These are phyloP conservation scores for Gossypium australe DNA, from an alignment of 345 rosid species.

Conservation along the genomic window DNA sequence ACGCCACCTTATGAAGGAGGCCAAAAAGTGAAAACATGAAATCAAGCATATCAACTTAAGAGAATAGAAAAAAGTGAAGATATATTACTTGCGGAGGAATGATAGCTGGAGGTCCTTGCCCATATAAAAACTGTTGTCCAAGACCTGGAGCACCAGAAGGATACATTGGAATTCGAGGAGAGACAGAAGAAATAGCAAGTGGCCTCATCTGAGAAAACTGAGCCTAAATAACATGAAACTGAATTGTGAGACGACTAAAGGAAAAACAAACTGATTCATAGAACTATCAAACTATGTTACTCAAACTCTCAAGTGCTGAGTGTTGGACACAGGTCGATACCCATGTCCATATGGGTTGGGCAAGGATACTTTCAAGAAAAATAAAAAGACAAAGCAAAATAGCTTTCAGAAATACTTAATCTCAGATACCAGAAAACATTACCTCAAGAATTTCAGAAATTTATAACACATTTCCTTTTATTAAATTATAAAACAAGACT, in stretches of 20 bases:
- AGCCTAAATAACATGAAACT: conserved; percentile 31
- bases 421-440: neutral
- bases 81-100: conserved; percentile 50
- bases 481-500: neutral
- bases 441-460: neutral
- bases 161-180: conserved; percentile 66
- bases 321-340: neutral
- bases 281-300: neutral
- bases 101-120: conserved; percentile 71
- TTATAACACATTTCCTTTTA: neutral
- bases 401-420: neutral
- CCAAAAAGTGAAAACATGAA: neutral
- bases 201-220: conserved; percentile 81
- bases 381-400: neutral
- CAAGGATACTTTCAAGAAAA: neutral
- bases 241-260: neutral
- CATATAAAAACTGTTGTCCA: conserved; percentile 70
- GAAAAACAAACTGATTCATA: neutral
- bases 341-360: neutral
- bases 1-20: neutral
- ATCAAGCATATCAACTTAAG: conserved; percentile 11
- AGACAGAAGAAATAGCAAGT: conserved; percentile 48
- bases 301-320: neutral
- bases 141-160: conserved; percentile 64
- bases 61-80: neutral